These are phyloP conservation scores for Leucocoprinus sp. DNA, from an alignment of 768 basidiomycete species.

Conservation along the genomic window DNA sequence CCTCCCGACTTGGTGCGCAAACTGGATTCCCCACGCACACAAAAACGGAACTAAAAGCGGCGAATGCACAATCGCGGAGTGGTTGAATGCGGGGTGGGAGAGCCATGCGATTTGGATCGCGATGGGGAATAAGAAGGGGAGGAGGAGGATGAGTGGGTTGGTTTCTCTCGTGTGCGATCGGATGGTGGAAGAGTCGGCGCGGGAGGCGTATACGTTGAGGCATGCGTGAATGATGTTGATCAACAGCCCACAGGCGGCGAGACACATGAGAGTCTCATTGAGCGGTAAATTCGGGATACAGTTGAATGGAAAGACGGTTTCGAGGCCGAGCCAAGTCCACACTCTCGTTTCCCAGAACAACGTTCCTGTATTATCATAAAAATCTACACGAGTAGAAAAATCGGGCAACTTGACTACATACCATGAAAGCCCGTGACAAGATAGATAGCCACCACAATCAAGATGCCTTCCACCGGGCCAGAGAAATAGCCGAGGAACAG, in stretches of 20 bases:
- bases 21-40: slow-evolving; percentile 88
- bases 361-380: slow-evolving; percentile 42
- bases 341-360: slow-evolving; percentile 73
- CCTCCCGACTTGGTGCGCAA: slow-evolving; percentile 82
- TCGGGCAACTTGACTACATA: slow-evolving; percentile 21
- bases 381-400: neutral
- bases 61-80: slow-evolving; percentile 67
- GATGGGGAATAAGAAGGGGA: slow-evolving; percentile 72
- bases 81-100: slow-evolving; percentile 48
- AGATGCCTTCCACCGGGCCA: slow-evolving; percentile 93
- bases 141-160: slow-evolving; percentile 53
- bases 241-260: slow-evolving; percentile 58
- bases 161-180: slow-evolving; percentile 11
- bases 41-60: slow-evolving; percentile 81
- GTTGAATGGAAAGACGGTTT: slow-evolving; percentile 39
- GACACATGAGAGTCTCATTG: slow-evolving; percentile 85
- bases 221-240: slow-evolving; percentile 83
- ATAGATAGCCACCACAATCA: slow-evolving; percentile 76
- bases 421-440: slow-evolving; percentile 71
- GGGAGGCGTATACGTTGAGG: slow-evolving; percentile 63
- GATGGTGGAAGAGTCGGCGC: slow-evolving; percentile 13
- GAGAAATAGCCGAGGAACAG: slow-evolving; percentile 90
- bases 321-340: slow-evolving; percentile 48
- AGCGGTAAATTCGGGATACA: slow-evolving; percentile 61
- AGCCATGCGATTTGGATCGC: slow-evolving; percentile 80